Evolutionary conservation across 768 basidiomycete species (phyloP).

Genomic region (Tremella yokohamensis): DNA sequence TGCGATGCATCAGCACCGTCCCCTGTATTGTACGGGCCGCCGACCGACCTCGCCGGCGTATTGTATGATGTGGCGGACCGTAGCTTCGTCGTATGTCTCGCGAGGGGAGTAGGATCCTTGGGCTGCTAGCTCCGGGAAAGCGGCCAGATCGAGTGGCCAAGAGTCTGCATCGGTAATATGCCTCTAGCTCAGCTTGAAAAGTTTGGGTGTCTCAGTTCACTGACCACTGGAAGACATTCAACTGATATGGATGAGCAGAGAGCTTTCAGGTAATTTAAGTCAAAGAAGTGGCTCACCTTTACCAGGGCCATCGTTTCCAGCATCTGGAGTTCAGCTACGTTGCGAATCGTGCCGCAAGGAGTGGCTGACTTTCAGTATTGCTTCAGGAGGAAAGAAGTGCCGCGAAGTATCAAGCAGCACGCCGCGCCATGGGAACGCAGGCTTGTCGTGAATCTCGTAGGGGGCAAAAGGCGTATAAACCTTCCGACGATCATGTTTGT

Average conservation of each 20-base stretch:
- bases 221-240: conserved; percentile 68
- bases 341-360: not conserved
- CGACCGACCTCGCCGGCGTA: conserved; percentile 68
- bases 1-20: conserved; percentile 21
- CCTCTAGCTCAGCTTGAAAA: conserved; percentile 54
- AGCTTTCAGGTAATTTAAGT: no score
- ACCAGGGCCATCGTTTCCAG: conserved; percentile 74
- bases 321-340: conserved; percentile 58
- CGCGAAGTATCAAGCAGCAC: conserved; percentile 77
- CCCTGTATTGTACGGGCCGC: no score
- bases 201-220: no score
- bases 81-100: conserved; percentile 58
- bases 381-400: conserved; percentile 57
- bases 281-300: no score
- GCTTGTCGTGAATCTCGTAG: conserved; percentile 59
- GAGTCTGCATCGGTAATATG: conserved; percentile 74
- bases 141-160: conserved; percentile 67
- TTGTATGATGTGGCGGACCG: conserved; percentile 61
- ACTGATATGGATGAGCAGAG: conserved; percentile 51
- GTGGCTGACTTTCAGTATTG: conserved; percentile 15
- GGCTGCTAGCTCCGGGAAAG: conserved; percentile 62
- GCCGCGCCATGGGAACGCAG: conserved; percentile 65
- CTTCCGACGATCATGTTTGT: not conserved
- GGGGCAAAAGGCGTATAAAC: conserved; percentile 30
- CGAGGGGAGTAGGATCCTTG: conserved; percentile 60